A percentile compares a stretch with the other conserved stretches of the same genome.
Conservation (phyloP, 176 grass and related monocot genomes). For the Paspalum notatum region DNA sequence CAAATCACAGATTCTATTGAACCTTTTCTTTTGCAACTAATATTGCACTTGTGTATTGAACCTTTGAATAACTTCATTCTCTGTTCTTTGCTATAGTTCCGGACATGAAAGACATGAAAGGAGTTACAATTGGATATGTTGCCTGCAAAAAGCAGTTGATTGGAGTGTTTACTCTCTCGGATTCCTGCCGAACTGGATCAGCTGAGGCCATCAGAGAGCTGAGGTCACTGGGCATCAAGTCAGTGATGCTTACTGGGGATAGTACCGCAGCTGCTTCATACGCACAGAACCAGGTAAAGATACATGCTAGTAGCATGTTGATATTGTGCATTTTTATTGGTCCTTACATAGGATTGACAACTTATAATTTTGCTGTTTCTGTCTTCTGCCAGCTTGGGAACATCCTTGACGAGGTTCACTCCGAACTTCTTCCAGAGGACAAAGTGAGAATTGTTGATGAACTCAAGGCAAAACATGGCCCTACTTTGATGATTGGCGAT, state of each 20-base stretch:
- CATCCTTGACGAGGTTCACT: slow-evolving; percentile 64
- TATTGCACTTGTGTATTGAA: neutral
- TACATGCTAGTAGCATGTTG: neutral
- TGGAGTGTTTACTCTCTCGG: slow-evolving; percentile 82
- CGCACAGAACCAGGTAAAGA: slow-evolving; percentile 83
- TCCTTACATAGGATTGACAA: neutral
- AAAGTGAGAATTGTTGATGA: slow-evolving; percentile 83
- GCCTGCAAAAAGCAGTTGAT: slow-evolving; percentile 56
- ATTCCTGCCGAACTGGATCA: slow-evolving; percentile 83
- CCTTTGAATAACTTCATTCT: neutral
- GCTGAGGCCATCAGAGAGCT: slow-evolving; percentile 74
- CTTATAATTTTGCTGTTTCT: slow-evolving; percentile 1
- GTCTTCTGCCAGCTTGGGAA: slow-evolving; percentile 62
- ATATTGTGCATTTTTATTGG: neutral
- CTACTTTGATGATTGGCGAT: slow-evolving; percentile 86
- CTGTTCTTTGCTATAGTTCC: slow-evolving; percentile 52
- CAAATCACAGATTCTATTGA: slow-evolving; percentile 18
- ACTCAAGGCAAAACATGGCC: slow-evolving; percentile 68
- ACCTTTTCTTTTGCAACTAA: neutral
- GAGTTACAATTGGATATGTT: slow-evolving; percentile 75
- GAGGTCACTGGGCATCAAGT: slow-evolving; percentile 78
- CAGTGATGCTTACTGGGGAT: slow-evolving; percentile 96
- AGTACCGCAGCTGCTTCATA: slow-evolving; percentile 62
- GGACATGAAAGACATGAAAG: slow-evolving; percentile 58
- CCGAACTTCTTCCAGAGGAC: slow-evolving; percentile 87